phyloP scores from a whole-genome alignment of 371 early-diverging fungal species.

The Capniomyces stellatus region DNA sequence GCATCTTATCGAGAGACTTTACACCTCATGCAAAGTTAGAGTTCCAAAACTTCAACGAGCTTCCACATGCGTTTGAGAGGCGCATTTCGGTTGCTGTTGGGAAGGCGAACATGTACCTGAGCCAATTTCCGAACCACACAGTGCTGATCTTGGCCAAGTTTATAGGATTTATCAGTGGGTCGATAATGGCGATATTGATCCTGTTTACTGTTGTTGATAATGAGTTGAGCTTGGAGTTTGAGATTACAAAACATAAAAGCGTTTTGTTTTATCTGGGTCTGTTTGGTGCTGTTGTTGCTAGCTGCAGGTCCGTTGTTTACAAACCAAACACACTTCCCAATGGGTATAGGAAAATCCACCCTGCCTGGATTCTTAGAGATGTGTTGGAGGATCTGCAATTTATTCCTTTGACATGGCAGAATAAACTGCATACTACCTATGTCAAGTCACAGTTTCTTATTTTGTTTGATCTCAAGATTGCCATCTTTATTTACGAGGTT shows the following conservation, averaged over 20 bases:
- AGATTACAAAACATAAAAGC: constrained; percentile 67
- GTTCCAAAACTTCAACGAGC: constrained; percentile 92
- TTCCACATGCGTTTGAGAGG: constrained; percentile 68
- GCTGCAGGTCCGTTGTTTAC: constrained; percentile 53
- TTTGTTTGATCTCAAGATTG: constrained; percentile 61
- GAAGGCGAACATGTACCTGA: constrained; percentile 59
- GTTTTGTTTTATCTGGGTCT: constrained; percentile 82
- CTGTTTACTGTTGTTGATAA: constrained; percentile 69
- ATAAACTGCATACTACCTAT: constrained; percentile 62
- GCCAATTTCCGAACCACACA: constrained; percentile 76
- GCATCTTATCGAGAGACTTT: constrained; percentile 61
- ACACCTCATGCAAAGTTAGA: constrained; percentile 78
- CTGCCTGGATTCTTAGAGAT: constrained; percentile 47
- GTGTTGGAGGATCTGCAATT: constrained; percentile 82
- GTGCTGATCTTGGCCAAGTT: constrained; percentile 68
- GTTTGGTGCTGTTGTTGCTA: constrained; percentile 69
- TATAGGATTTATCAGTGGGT: constrained; percentile 73
- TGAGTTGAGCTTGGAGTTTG: constrained; percentile 69
- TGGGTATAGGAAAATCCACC: constrained; percentile 38
- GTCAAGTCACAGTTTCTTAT: constrained; percentile 62
- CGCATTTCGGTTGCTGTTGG: constrained; percentile 55
- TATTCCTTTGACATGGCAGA: constrained; percentile 71
- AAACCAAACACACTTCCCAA: constrained; percentile 11
- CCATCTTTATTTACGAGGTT: constrained; percentile 64
- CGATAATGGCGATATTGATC: constrained; percentile 69